Percentiles rank a stretch among this genome's conserved stretches.
Conservation (phyloP, 2,329 filamentous ascomycete genomes). For the Ilyonectria destructans region DNA sequence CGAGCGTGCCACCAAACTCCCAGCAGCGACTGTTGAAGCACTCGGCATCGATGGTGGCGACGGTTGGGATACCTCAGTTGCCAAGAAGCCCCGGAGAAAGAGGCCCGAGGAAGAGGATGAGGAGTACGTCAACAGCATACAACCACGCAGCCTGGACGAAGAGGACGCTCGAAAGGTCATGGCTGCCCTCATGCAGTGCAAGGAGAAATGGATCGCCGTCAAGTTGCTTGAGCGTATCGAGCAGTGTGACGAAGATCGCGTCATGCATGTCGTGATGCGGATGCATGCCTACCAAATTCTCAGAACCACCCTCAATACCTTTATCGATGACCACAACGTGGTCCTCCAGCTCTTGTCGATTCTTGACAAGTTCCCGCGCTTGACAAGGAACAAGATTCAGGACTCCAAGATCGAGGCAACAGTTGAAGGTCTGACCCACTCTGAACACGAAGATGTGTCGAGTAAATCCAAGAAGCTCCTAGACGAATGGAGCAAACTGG, state of each 20-base stretch:
- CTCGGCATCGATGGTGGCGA: conserved; percentile 95
- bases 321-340: conserved; percentile 91
- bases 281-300: conserved; percentile 98
- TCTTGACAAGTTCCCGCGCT: conserved; percentile 87
- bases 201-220: conserved; percentile 99
- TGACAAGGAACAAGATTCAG: conserved; percentile 97
- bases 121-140: conserved; percentile 93
- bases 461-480: conserved; percentile 80
- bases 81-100: conserved; percentile 94
- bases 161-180: conserved; percentile 93
- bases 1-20: conserved; percentile 92
- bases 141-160: conserved; percentile 85
- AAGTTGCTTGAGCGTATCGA: conserved; percentile 94
- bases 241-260: conserved; percentile 86
- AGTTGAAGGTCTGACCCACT: conserved; percentile 77
- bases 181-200: conserved; percentile 96
- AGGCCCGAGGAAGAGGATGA: conserved; percentile 93
- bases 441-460: conserved; percentile 82
- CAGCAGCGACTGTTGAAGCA: conserved; percentile 91
- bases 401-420: conserved; percentile 95
- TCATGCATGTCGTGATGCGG: conserved; percentile 89
- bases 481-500: conserved; percentile 89
- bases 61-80: conserved; percentile 90
- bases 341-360: conserved; percentile 92
- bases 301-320: conserved; percentile 87